Conservation (phyloP, 2,329 filamentous ascomycete genomes). For the Periglandula ipomoeae region DNA sequence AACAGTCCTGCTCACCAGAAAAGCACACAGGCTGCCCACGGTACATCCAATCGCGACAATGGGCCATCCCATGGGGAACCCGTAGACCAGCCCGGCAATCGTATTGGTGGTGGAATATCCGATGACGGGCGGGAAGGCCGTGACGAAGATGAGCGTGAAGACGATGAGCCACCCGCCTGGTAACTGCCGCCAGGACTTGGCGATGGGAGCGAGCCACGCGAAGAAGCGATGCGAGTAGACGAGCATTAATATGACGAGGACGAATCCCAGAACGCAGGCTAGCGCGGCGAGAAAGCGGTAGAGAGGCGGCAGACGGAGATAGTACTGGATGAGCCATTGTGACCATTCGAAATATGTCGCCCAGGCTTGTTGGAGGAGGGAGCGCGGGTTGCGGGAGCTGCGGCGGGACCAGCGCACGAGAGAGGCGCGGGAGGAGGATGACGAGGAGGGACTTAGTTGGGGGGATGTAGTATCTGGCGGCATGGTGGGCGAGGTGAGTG, state of each 20-base stretch:
- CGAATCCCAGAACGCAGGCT: slow-evolving; percentile 39
- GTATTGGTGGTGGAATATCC: slow-evolving; percentile 70
- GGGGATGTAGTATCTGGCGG: no score
- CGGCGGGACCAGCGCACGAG: slow-evolving; percentile 10
- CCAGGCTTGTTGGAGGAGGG: slow-evolving; percentile 30
- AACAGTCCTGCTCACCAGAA: slow-evolving; percentile 70
- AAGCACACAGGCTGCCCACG: slow-evolving; percentile 67
- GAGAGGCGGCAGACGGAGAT: slow-evolving; percentile 44
- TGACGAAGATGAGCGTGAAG: slow-evolving; percentile 64
- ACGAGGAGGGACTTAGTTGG: no score
- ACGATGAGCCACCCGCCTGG: slow-evolving; percentile 65
- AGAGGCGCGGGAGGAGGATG: slow-evolving; percentile 3
- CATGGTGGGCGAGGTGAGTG: no score
- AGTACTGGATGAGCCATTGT: slow-evolving; percentile 37
- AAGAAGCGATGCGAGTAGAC: slow-evolving; percentile 77
- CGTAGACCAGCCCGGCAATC: slow-evolving; percentile 46
- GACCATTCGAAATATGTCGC: slow-evolving; percentile 27
- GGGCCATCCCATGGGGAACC: slow-evolving; percentile 62
- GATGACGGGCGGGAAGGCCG: slow-evolving; percentile 79
- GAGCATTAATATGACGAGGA: slow-evolving; percentile 58
- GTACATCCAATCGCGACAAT: slow-evolving; percentile 73
- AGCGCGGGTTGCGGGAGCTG: slow-evolving; percentile 17
- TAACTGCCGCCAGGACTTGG: slow-evolving; percentile 67
- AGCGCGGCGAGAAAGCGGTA: slow-evolving; percentile 52
- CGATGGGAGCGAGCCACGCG: slow-evolving; percentile 60